Evolutionary conservation across 768 basidiomycete species (phyloP).

Genomic region (Amanita muscaria): DNA sequence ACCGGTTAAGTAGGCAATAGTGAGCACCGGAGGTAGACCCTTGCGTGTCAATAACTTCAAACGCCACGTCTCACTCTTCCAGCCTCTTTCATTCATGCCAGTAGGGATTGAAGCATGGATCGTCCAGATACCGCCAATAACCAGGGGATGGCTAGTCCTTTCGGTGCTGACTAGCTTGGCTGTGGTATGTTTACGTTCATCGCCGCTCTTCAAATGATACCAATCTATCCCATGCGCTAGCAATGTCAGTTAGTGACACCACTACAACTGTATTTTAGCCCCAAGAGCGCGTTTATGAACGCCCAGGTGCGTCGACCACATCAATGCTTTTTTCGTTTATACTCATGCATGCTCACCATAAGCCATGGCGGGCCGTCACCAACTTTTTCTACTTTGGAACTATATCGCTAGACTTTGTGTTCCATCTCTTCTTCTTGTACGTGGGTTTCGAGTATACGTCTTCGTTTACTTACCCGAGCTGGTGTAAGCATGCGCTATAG

Average conservation of each 20-base stretch:
- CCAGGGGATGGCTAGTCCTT: slow-evolving; percentile 75
- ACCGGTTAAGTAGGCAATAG: too few relatives aligned
- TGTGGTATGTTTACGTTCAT: slow-evolving; percentile 52
- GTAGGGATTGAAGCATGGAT: slow-evolving; percentile 89
- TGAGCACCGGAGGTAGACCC: too few relatives aligned
- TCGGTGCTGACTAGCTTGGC: slow-evolving; percentile 76
- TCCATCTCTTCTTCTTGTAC: slow-evolving; percentile 98
- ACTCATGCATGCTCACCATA: slow-evolving; percentile 9
- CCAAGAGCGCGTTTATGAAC: slow-evolving; percentile 75
- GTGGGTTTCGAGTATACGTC: too few relatives aligned
- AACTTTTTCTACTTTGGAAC: slow-evolving; percentile 97
- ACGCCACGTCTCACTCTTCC: neutral
- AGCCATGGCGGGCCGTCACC: slow-evolving; percentile 85
- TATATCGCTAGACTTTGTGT: slow-evolving; percentile 88
- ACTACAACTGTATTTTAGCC: slow-evolving; percentile 88
- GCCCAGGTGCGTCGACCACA: slow-evolving; percentile 43
- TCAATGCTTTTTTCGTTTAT: neutral
- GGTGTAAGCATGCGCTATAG: slow-evolving; percentile 85
- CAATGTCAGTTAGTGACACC: slow-evolving; percentile 91
- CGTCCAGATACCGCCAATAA: slow-evolving; percentile 85
- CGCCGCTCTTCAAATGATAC: too few relatives aligned
- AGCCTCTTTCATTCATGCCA: slow-evolving; percentile 49
- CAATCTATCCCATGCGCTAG: slow-evolving; percentile 31
- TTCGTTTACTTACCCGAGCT: neutral
- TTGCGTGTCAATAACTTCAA: neutral